Evolutionary conservation across 2,329 filamentous ascomycete genomes (phyloP).

Genomic region (Aspergillus uvarum): DNA sequence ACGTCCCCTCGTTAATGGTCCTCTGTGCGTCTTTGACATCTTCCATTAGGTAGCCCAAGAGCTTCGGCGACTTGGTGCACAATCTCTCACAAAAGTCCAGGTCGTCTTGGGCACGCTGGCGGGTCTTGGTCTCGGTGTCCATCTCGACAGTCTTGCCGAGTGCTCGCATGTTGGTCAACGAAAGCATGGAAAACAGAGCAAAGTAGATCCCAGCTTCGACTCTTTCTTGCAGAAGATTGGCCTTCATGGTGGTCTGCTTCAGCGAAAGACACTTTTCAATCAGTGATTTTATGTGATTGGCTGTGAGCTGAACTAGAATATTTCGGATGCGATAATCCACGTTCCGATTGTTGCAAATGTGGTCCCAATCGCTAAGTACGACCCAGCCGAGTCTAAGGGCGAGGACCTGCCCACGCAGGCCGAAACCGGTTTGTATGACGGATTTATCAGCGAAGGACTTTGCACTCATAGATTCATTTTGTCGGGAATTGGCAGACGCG

Average conservation of each 20-base stretch:
- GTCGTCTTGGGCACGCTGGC: neutral
- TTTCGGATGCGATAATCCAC: neutral
- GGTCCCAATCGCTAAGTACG: neutral
- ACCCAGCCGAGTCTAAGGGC: conserved; percentile 5
- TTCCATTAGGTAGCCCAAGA: neutral
- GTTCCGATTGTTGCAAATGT: neutral
- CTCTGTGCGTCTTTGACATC: conserved; percentile 8
- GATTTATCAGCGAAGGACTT: neutral
- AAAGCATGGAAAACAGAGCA: conserved; percentile 8
- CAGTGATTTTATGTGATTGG: neutral
- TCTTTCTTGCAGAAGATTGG: conserved; percentile 2
- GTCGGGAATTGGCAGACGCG: neutral
- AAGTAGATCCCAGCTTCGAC: conserved; percentile 7
- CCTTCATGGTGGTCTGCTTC: neutral
- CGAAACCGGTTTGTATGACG: conserved; percentile 7
- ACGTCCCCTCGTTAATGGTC: conserved; percentile 4
- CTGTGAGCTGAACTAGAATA: neutral
- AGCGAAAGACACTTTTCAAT: neutral
- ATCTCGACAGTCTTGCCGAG: neutral
- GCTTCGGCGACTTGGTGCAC: neutral
- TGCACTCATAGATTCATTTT: neutral
- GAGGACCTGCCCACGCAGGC: conserved; percentile 5
- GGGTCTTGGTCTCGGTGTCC: neutral
- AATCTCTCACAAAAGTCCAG: conserved; percentile 1
- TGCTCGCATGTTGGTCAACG: neutral